Evolutionary conservation across 805 yeast genomes (phyloP).

Genomic region (Candida cerambycidarum): DNA sequence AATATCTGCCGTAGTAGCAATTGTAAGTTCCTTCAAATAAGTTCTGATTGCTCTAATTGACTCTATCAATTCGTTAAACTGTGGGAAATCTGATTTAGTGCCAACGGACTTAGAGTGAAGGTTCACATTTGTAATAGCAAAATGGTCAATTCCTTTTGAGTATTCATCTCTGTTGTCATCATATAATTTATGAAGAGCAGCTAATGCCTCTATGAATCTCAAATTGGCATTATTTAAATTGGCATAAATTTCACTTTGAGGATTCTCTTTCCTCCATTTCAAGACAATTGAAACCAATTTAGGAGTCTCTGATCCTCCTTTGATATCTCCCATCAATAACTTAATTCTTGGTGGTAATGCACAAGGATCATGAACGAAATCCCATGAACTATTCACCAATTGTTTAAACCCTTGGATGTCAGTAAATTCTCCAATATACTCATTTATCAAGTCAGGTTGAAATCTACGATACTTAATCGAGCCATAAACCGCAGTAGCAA

Average conservation of each 20-base stretch:
- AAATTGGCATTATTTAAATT: constrained; percentile 59
- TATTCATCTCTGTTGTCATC: constrained; percentile 36
- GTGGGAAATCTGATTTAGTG: background rate
- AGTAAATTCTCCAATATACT: constrained; percentile 25
- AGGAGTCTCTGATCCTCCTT: constrained; percentile 93
- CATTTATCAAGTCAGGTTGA: constrained; percentile 50
- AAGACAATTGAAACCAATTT: constrained; percentile 76
- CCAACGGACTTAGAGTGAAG: too few relatives aligned
- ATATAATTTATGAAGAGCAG: constrained; percentile 35
- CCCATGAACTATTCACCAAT: constrained; percentile 58
- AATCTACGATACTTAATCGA: constrained; percentile 82
- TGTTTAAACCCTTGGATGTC: constrained; percentile 15
- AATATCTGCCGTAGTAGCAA: constrained; percentile 73
- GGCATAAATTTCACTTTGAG: constrained; percentile 52
- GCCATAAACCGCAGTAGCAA: constrained; percentile 93
- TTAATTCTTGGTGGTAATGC: constrained; percentile 67
- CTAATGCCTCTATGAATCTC: constrained; percentile 50
- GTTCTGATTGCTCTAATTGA: constrained; percentile 54
- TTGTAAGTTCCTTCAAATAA: constrained; percentile 60
- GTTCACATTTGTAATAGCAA: constrained; percentile 8
- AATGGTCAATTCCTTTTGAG: constrained; percentile 16
- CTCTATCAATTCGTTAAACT: constrained; percentile 31
- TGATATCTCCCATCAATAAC: constrained; percentile 88
- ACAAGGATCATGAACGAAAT: constrained; percentile 52
- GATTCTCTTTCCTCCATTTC: constrained; percentile 60